A percentile compares a stretch with the other conserved stretches of the same genome.
These are phyloP conservation scores for Hibiscus trionum DNA, from an alignment of 345 rosid genomes.

Conservation along the genomic window DNA sequence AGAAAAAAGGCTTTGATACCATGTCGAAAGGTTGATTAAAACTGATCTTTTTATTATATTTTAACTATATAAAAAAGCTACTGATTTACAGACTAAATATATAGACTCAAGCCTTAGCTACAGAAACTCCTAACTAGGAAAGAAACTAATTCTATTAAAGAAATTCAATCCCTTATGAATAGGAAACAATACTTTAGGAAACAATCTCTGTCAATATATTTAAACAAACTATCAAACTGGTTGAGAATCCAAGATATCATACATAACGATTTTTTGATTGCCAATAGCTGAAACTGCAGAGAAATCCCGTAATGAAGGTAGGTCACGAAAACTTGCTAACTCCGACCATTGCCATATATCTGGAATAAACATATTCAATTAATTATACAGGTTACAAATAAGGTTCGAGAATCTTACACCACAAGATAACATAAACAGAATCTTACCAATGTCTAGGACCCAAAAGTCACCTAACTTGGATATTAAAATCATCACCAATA, in stretches of 20 bases:
- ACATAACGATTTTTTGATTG: slow-evolving; percentile 78
- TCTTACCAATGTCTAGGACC: slow-evolving; percentile 90
- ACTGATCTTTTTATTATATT: too few relatives aligned
- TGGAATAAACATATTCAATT: slow-evolving; percentile 25
- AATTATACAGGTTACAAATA: not conserved
- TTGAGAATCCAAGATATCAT: slow-evolving; percentile 6
- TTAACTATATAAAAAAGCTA: too few relatives aligned
- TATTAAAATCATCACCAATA: slow-evolving; percentile 9
- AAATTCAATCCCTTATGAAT: too few relatives aligned
- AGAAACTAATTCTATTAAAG: too few relatives aligned
- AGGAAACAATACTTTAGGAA: too few relatives aligned
- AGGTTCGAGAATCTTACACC: not conserved
- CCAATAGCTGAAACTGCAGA: slow-evolving; percentile 89
- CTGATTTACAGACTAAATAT: too few relatives aligned
- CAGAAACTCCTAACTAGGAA: too few relatives aligned
- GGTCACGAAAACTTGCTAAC: slow-evolving; percentile 83
- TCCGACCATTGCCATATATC: slow-evolving; percentile 99
- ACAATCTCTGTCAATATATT: not conserved
- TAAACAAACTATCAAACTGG: slow-evolving; percentile 7
- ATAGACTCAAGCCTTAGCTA: too few relatives aligned
- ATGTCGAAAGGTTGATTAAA: too few relatives aligned
- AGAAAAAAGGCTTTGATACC: too few relatives aligned
- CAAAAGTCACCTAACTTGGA: slow-evolving; percentile 93
- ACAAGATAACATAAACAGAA: not conserved
- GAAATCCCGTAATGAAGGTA: slow-evolving; percentile 86